phyloP scores from a whole-genome alignment of 108 stramenopile species.

The Phaeodactylum tricornutum region DNA sequence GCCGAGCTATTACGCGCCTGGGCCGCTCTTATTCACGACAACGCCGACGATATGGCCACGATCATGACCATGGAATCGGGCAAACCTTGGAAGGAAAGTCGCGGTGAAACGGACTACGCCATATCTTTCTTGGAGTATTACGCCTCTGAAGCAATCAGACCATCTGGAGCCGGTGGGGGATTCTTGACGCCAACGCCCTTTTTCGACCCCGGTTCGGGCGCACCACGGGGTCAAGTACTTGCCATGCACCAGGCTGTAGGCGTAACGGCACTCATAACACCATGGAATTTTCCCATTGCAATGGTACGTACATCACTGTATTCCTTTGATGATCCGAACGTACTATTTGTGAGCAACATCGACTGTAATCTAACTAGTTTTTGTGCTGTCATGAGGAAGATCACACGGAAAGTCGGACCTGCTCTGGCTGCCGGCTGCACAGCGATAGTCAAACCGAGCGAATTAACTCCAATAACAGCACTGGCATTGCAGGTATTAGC shows the following conservation, averaged over 20 bases:
- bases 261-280: slow-evolving; percentile 68
- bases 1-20: slow-evolving; percentile 33
- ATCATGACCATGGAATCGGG: slow-evolving; percentile 92
- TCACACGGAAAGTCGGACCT: slow-evolving; percentile 89
- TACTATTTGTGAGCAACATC: too few relatives aligned
- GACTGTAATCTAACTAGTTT: too few relatives aligned
- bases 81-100: slow-evolving; percentile 85
- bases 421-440: slow-evolving; percentile 87
- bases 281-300: slow-evolving; percentile 97
- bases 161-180: slow-evolving; percentile 63
- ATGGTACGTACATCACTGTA: too few relatives aligned
- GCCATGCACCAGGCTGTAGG: slow-evolving; percentile 83
- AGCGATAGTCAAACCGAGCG: slow-evolving; percentile 85
- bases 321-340: too few relatives aligned
- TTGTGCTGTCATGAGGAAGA: too few relatives aligned
- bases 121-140: slow-evolving; percentile 81
- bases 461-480: slow-evolving; percentile 81
- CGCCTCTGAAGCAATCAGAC: slow-evolving; percentile 78
- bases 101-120: slow-evolving; percentile 83
- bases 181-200: slow-evolving; percentile 56
- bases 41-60: slow-evolving; percentile 41
- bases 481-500: slow-evolving; percentile 62
- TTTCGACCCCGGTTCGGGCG: slow-evolving; percentile 11
- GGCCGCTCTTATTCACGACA: slow-evolving; percentile 41
- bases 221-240: slow-evolving; percentile 56